phyloP scores from a whole-genome alignment of 768 basidiomycete genomes.

The Clavulina sp. region DNA sequence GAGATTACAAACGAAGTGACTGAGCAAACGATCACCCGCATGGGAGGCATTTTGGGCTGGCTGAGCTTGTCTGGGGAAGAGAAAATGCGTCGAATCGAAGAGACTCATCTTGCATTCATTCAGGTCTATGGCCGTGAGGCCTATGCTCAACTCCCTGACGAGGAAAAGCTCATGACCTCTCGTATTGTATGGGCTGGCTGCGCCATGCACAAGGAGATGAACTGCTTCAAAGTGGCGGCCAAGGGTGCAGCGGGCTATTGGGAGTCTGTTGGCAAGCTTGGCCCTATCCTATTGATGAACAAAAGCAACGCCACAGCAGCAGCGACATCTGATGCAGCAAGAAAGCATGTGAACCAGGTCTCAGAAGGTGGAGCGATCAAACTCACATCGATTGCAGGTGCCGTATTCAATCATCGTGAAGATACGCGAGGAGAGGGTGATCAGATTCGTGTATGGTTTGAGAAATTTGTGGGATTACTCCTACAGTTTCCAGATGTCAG shows the following conservation, averaged over 20 bases:
- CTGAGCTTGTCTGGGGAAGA: conserved; percentile 5
- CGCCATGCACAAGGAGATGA: conserved; percentile 26
- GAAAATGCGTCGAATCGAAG: conserved; percentile 10
- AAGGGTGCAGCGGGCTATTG: conserved; percentile 18
- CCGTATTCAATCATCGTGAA: conserved; percentile 22
- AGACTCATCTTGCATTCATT: conserved; percentile 8
- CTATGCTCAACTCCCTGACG: conserved; percentile 10
- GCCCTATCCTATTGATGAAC: conserved; percentile 19
- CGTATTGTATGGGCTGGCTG: conserved; percentile 24
- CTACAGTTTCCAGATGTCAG: conserved; percentile 21
- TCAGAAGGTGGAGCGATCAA: conserved; percentile 18
- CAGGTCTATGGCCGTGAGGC: conserved; percentile 9
- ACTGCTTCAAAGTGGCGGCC: conserved; percentile 20
- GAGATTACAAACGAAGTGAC: no score
- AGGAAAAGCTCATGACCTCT: conserved; percentile 11
- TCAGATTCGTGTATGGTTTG: conserved; percentile 14
- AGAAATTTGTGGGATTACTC: conserved; percentile 12
- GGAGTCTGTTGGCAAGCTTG: conserved; percentile 10
- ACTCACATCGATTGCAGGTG: conserved; percentile 16
- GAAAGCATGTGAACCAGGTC: conserved; percentile 11
- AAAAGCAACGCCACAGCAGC: conserved; percentile 17
- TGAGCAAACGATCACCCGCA: not conserved
- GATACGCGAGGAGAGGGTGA: conserved; percentile 22
- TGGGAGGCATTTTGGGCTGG: not conserved
- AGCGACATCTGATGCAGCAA: conserved; percentile 7